A percentile compares a stretch with the other conserved stretches of the same genome.
phyloP scores from a whole-genome alignment of 2,329 filamentous ascomycete species.

The Nannizziopsis barbatae region DNA sequence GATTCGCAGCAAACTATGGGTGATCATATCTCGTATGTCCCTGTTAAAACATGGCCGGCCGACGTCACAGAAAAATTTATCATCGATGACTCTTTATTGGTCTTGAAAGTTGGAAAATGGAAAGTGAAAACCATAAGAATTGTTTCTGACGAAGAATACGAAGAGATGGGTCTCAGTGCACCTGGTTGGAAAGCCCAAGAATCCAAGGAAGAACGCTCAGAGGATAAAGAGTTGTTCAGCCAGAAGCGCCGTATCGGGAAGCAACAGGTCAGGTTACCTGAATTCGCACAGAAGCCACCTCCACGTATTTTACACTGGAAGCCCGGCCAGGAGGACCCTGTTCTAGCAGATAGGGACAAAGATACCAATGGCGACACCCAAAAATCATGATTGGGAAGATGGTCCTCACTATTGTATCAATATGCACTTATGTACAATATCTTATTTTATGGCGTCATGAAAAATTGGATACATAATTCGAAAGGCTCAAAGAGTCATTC shows the following conservation, averaged over 20 bases:
- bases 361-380: not conserved
- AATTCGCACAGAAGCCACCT: not conserved
- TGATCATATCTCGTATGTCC: constrained; percentile 40
- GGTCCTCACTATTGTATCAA: not conserved
- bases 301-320: constrained; percentile 1
- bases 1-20: constrained; percentile 33
- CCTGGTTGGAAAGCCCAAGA: constrained; percentile 41
- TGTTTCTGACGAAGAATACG: constrained; percentile 44
- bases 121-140: constrained; percentile 48
- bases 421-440: not conserved
- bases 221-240: constrained; percentile 14
- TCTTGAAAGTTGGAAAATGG: constrained; percentile 50
- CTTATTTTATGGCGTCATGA: too few relatives aligned
- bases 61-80: constrained; percentile 40
- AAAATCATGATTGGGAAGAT: not conserved
- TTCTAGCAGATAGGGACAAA: not conserved
- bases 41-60: constrained; percentile 35
- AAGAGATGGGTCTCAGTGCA: constrained; percentile 34
- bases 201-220: constrained; percentile 11
- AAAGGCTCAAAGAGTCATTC: too few relatives aligned
- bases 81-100: constrained; percentile 41
- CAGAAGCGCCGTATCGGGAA: constrained; percentile 7
- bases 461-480: not conserved
- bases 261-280: constrained; percentile 10
- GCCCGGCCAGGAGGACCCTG: not conserved